A percentile compares a stretch with the other conserved stretches of the same genome.
Evolutionary conservation across 805 yeast species (phyloP).

Genomic region (Grigorovia transvaalensis): DNA sequence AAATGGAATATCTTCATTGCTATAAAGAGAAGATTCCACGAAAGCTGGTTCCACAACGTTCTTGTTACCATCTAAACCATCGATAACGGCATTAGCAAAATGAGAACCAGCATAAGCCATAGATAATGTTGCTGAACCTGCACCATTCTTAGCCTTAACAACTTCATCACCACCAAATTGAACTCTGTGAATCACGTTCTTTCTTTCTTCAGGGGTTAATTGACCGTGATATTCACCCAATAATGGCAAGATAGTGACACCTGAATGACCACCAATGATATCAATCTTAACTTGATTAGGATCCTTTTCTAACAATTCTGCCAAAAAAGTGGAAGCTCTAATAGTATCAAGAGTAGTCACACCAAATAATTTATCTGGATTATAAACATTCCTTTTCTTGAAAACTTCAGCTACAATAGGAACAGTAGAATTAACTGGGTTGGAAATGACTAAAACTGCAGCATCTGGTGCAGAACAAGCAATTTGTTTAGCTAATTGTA

Average conservation of each 20-base stretch:
- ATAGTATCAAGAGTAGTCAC: conserved; percentile 73
- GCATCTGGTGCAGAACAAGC: conserved; percentile 63
- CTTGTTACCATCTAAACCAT: conserved; percentile 53
- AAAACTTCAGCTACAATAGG: conserved; percentile 63
- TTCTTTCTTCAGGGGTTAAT: conserved; percentile 46
- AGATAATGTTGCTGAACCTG: conserved; percentile 87
- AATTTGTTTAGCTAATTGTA: conserved; percentile 75
- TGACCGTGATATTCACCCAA: conserved; percentile 60
- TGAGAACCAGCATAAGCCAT: conserved; percentile 90
- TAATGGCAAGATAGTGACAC: conserved; percentile 74
- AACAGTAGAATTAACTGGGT: conserved; percentile 78
- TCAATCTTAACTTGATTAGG: conserved; percentile 54
- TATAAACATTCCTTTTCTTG: conserved; percentile 1
- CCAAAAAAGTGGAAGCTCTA: conserved; percentile 63
- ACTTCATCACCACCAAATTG: conserved; percentile 97
- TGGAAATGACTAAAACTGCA: conserved; percentile 55
- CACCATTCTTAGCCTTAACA: conserved; percentile 87
- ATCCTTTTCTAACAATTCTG: conserved; percentile 26
- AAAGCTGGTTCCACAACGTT: conserved; percentile 60
- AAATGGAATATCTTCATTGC: conserved; percentile 87
- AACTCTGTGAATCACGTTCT: conserved; percentile 68
- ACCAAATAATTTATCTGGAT: conserved; percentile 58
- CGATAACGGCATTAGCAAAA: conserved; percentile 54
- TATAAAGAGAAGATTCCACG: conserved; percentile 74
- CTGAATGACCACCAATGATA: conserved; percentile 83